Conservation (phyloP, 257 asterid species). For the Lithospermum erythrorhizon region DNA sequence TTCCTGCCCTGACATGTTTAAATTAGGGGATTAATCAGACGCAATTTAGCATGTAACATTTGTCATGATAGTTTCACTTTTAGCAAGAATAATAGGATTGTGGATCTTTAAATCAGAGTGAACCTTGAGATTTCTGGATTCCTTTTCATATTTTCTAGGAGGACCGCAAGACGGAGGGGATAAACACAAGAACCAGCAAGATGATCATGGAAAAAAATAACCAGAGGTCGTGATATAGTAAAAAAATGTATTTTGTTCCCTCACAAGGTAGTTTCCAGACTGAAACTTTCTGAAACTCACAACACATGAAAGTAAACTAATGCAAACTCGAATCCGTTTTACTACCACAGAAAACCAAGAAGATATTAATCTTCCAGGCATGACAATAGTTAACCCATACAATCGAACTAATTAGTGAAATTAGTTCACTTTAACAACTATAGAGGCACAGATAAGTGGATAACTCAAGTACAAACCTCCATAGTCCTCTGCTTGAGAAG, state of each 20-base stretch:
- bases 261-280: not conserved
- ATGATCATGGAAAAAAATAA: not conserved
- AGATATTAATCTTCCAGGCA: not conserved
- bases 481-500: constrained; percentile 55
- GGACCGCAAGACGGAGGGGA: not conserved
- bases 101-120: not conserved
- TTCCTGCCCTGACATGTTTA: constrained; percentile 86
- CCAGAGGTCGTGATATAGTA: not conserved
- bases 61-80: not conserved
- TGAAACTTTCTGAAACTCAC: not conserved
- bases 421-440: not conserved
- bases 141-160: not conserved
- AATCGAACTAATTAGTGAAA: not conserved
- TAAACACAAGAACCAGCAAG: not conserved
- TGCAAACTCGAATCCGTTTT: too few relatives aligned
- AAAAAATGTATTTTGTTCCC: not conserved
- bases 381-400: not conserved
- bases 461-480: constrained; percentile 42
- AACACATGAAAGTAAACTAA: not conserved
- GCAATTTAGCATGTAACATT: not conserved
- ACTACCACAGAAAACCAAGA: not conserved
- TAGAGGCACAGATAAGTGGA: not conserved
- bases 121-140: not conserved
- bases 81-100: not conserved
- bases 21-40: constrained; percentile 18